phyloP scores from a whole-genome alignment of 2,329 filamentous ascomycete genomes.

The Phialophora tarda region DNA sequence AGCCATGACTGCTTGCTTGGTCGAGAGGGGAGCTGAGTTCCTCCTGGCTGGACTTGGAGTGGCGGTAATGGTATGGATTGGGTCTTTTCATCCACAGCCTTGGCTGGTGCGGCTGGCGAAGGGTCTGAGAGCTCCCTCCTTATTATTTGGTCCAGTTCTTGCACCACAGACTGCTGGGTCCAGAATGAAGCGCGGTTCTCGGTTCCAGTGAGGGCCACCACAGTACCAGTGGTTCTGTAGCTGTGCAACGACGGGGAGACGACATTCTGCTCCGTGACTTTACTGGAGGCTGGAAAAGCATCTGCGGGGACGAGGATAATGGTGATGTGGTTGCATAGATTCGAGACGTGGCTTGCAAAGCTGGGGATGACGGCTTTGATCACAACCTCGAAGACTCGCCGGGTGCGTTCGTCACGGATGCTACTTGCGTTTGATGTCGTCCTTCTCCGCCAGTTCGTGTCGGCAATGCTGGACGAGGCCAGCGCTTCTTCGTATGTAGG shows the following conservation, averaged over 20 bases:
- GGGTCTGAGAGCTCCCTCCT: slow-evolving; percentile 18
- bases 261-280: slow-evolving; percentile 48
- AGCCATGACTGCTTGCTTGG: slow-evolving; percentile 32
- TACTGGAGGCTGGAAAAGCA: slow-evolving; percentile 35
- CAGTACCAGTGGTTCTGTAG: slow-evolving; percentile 34
- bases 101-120: not conserved
- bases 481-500: slow-evolving; percentile 47
- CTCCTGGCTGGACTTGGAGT: slow-evolving; percentile 11
- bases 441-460: slow-evolving; percentile 1
- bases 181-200: slow-evolving; percentile 53
- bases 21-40: slow-evolving; percentile 19
- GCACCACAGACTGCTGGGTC: slow-evolving; percentile 49
- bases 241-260: slow-evolving; percentile 37
- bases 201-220: slow-evolving; percentile 49
- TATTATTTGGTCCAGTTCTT: slow-evolving; percentile 44
- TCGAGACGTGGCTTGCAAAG: slow-evolving; percentile 47
- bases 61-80: not conserved
- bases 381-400: slow-evolving; percentile 49
- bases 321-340: slow-evolving; percentile 52
- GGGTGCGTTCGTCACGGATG: slow-evolving; percentile 42
- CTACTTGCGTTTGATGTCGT: slow-evolving; percentile 37
- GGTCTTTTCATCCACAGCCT: not conserved
- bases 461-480: slow-evolving; percentile 11
- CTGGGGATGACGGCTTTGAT: slow-evolving; percentile 50
- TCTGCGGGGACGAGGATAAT: slow-evolving; percentile 55